Evolutionary conservation across 495 filamentous ascomycete species (phyloP), one percentile per base, ranked within the genome.

Genomic region (Talaromyces liani): DNA sequence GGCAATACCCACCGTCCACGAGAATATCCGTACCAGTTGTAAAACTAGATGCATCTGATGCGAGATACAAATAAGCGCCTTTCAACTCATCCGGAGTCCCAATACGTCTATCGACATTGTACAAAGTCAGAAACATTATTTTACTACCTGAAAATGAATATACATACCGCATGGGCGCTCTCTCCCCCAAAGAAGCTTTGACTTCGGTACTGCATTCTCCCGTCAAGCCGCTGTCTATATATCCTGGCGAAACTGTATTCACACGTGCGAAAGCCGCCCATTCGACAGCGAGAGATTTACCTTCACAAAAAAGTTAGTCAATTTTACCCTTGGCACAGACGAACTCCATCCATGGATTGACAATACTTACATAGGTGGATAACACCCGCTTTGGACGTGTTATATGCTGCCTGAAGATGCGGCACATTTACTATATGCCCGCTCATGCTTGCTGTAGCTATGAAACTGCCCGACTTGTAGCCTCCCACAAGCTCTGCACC

Each of bases 361-460:
- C 1, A 54, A 24, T 54, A 8, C 79, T 65, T 83, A 86, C 88
- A 91, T n/a, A 94, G 81, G 64, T 96, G 92, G 59, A 90, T 88
- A 18, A 93, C 84, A 10, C 84, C 92, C 10, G 91, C 88, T 78
- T 97, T 97, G 41, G 90, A 89, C 4, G 90, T 88, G 67, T 96
- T 97, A 73, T 97, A 97, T 20, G 88, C 85, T 9, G 88, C 82
- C 73, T 96, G 92, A 65, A 91, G 70, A 76, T 96, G 91, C 16
- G 93, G 92, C 61, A 93, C 84, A 69, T 96, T 96, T 68, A 87
- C 89, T 67, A 96, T 90, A 73, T 93, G 91, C 3, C 88, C 91
- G 72, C 85, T 88, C 85, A 93, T 93, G 67, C 72, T 75, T 1
- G 76, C 76, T 10, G 74, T 79, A 54, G 79, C 77, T 31, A 80